These are phyloP conservation scores for Anisogramma anomala DNA, from an alignment of 2,329 filamentous ascomycete genomes.

Conservation along the genomic window DNA sequence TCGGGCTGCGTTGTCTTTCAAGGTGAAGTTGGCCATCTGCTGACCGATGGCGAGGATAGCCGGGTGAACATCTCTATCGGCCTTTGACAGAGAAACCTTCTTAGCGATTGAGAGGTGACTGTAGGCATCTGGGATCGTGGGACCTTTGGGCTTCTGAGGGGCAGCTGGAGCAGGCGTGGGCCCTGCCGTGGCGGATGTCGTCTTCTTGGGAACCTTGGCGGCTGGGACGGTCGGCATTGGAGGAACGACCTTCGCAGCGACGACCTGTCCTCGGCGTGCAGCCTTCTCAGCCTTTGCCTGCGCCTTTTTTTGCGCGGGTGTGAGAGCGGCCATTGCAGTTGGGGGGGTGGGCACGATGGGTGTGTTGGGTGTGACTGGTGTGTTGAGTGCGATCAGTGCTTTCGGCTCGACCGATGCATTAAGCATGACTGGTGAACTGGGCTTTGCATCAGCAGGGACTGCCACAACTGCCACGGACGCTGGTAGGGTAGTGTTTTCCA, in stretches of 20 bases:
- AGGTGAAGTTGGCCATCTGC: constrained; percentile 77
- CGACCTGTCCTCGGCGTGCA: constrained; percentile 65
- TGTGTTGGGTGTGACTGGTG: too few relatives aligned
- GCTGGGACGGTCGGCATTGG: constrained; percentile 19
- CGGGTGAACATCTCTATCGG: constrained; percentile 74
- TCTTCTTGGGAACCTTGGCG: constrained; percentile 20
- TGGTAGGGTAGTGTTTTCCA: constrained; percentile 9
- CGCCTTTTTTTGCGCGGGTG: constrained; percentile 75
- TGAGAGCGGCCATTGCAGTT: constrained; percentile 41
- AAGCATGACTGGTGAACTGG: not conserved
- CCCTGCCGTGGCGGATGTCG: constrained; percentile 9
- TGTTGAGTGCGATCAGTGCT: too few relatives aligned
- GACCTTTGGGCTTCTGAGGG: constrained; percentile 39
- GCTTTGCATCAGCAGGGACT: constrained; percentile 8
- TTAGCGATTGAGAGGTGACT: constrained; percentile 66
- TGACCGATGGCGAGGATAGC: constrained; percentile 75
- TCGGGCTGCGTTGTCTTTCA: constrained; percentile 81
- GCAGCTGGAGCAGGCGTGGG: constrained; percentile 27
- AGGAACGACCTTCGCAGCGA: constrained; percentile 37
- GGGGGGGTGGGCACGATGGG: constrained; percentile 11
- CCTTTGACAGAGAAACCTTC: constrained; percentile 40
- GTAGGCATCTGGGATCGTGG: constrained; percentile 60
- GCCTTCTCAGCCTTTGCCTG: constrained; percentile 85
- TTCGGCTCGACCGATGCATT: too few relatives aligned
- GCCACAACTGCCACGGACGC: constrained; percentile 5